phyloP scores from a whole-genome alignment of 148 eudicot species.

The Talinum fruticosum region DNA sequence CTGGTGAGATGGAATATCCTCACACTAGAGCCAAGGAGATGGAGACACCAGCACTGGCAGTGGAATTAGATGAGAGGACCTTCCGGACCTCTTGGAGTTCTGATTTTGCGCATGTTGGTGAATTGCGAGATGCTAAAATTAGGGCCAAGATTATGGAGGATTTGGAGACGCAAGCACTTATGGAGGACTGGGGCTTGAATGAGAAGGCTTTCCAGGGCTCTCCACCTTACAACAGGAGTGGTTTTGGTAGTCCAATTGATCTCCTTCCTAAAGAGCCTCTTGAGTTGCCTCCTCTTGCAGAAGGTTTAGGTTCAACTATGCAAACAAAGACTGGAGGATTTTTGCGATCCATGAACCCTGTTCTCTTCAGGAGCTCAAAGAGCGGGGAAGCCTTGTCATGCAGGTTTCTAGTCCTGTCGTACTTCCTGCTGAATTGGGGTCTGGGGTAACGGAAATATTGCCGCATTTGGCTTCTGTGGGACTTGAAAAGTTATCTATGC shows the following conservation, averaged over 20 bases:
- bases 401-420: conserved; percentile 67
- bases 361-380: conserved; percentile 44
- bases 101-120: conserved; percentile 28
- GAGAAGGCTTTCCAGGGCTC: conserved; percentile 55
- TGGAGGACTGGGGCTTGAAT: conserved; percentile 66
- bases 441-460: conserved; percentile 45
- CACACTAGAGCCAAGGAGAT: conserved; percentile 49
- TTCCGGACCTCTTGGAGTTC: conserved; percentile 44
- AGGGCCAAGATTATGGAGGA: conserved; percentile 59
- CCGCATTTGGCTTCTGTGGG: conserved; percentile 56
- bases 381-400: conserved; percentile 68
- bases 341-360: conserved; percentile 62
- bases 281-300: conserved; percentile 39
- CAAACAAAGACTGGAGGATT: conserved; percentile 56
- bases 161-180: conserved; percentile 71
- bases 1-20: conserved; percentile 34
- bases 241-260: conserved; percentile 65
- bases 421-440: conserved; percentile 63
- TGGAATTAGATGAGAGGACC: conserved; percentile 50
- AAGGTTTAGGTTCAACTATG: conserved; percentile 52
- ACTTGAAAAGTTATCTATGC: conserved; percentile 50
- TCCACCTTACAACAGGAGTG: conserved; percentile 43
- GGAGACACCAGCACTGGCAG: conserved; percentile 56
- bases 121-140: conserved; percentile 41
- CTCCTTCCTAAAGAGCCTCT: conserved; percentile 39